Evolutionary conservation across 306 rosid genomes (phyloP), one percentile per base, ranked within the genome.

Genomic region (Glycine tomentella): DNA sequence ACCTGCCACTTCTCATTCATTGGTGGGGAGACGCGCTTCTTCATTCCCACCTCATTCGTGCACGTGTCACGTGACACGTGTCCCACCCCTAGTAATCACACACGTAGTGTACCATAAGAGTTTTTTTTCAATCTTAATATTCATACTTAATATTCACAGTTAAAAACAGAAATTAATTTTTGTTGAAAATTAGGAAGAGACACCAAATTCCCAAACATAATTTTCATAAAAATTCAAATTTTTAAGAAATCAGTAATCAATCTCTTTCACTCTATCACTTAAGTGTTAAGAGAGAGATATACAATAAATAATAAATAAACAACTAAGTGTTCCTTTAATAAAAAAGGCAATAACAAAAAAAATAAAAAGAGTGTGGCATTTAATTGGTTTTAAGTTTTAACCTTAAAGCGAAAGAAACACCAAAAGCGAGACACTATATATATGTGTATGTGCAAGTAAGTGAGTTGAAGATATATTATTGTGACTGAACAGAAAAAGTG

Each of bases 371-470:
- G 62, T 3, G 16, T 53, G 8, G 17, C 73, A 77, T 64, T 69
- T 16, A 14, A 42, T 67, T 66, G 45, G 72, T 83, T 76, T 61
- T 64, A 63, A 62, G 72, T 83, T 76, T 61, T 64, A 63, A 62
- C 20, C 74, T 70, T 40, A 53, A 80, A 86, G 80, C 65, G 20
- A 79, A 70, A 61, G 75, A 79, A 77, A 82, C 71, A 61, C 16
- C 46, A 17, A 75, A 63, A 69, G 38, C 7, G 34, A 36, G 64
- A 40, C 7, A 56, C 3, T 42, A 49, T 11, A 11, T 5, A 51
- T 12, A 13, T 11, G 1, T 7, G 8, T 2, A 57, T 2, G 12
- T 17, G 34, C 1, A 6, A 2, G 72, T 17, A 14, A 2, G n/a
- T n/a, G n/a, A n/a, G 45, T 14, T 31, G n/a, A 65, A 55, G 44